Evolutionary conservation across 495 filamentous ascomycete genomes (phyloP).

Genomic region (Chlorociboria aeruginascens): DNA sequence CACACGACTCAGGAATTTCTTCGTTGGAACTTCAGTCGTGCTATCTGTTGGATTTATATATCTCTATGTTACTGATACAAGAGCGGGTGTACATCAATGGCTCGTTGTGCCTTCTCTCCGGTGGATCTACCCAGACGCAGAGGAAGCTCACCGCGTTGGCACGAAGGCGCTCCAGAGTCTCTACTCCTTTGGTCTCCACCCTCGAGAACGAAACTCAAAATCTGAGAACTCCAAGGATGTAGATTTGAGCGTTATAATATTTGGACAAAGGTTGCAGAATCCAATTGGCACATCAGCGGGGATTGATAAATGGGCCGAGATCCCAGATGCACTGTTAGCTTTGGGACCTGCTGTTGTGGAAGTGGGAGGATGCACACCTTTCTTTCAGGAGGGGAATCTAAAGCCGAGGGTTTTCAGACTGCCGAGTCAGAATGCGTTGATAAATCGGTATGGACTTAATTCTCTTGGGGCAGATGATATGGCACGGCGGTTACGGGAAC

Average conservation of each 20-base stretch:
- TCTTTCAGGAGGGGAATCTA: conserved; percentile 76
- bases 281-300: conserved; percentile 88
- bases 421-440: conserved; percentile 65
- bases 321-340: conserved; percentile 69
- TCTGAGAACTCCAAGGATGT: conserved; percentile 4
- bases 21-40: conserved; percentile 44
- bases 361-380: conserved; percentile 79
- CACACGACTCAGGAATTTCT: conserved; percentile 32
- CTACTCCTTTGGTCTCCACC: conserved; percentile 52
- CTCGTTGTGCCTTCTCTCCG: conserved; percentile 65
- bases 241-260: conserved; percentile 45
- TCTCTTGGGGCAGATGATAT: conserved; percentile 79
- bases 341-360: conserved; percentile 78
- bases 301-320: conserved; percentile 85
- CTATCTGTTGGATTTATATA: conserved; percentile 43
- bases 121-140: conserved; percentile 64
- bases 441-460: conserved; percentile 95
- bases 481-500: conserved; percentile 63
- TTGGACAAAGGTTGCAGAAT: conserved; percentile 66
- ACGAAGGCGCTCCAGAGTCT: conserved; percentile 56
- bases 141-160: conserved; percentile 78
- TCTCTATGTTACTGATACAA: conserved; percentile 80
- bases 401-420: conserved; percentile 81
- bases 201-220: conserved; percentile 52
- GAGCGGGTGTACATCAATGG: conserved; percentile 74